A percentile compares a stretch with the other conserved stretches of the same genome.
Conservation (phyloP, 129 eudicot genomes). For the Saussurea involucrata region DNA sequence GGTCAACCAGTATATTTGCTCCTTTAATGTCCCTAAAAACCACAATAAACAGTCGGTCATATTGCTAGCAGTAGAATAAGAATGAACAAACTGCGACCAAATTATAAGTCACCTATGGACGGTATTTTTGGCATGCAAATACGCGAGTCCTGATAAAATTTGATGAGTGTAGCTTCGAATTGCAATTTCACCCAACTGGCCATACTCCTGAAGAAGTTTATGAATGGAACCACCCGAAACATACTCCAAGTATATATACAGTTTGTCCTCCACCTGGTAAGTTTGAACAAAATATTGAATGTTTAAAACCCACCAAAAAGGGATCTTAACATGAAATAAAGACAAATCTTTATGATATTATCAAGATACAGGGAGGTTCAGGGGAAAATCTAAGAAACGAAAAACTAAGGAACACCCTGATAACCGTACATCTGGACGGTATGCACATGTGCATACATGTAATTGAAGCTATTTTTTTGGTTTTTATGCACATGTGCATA, state of each 20-base stretch:
- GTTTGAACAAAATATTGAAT: neutral
- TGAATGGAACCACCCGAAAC: slow-evolving; percentile 83
- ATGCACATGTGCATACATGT: too few species aligned
- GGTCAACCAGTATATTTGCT: slow-evolving; percentile 69
- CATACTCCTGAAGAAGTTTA: slow-evolving; percentile 71
- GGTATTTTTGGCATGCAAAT: slow-evolving; percentile 62
- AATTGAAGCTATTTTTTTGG: too few species aligned
- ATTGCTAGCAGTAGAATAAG: neutral
- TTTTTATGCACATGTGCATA: too few species aligned
- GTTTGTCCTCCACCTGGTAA: slow-evolving; percentile 60
- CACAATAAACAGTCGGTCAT: neutral
- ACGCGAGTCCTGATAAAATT: slow-evolving; percentile 64
- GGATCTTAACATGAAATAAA: neutral
- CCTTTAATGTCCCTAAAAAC: slow-evolving; percentile 66
- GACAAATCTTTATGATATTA: neutral
- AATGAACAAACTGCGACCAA: neutral
- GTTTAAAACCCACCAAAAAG: neutral
- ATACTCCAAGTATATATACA: slow-evolving; percentile 69
- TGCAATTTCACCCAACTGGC: slow-evolving; percentile 59
- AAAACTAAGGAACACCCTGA: too few species aligned
- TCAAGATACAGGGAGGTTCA: too few species aligned
- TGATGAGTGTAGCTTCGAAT: slow-evolving; percentile 60
- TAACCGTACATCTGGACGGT: too few species aligned
- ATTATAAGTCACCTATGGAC: slow-evolving; percentile 51
- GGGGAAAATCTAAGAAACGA: too few species aligned